Conservation (phyloP, 2,329 filamentous ascomycete genomes). For the Cercospora sp. region DNA sequence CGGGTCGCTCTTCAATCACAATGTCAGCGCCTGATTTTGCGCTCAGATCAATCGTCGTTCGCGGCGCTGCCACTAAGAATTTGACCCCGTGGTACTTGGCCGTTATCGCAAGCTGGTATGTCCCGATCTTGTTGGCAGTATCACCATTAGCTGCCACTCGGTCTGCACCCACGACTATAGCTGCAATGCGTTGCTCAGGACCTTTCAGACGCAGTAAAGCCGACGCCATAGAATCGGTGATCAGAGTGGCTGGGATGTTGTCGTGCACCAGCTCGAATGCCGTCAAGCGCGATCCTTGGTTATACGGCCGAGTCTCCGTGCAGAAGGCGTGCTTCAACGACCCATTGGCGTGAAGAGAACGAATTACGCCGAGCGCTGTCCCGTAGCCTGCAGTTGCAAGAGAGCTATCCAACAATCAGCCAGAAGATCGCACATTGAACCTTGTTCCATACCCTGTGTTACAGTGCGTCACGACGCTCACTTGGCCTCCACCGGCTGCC, state of each 20-base stretch:
- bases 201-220: conserved; percentile 71
- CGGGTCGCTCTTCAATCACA: conserved; percentile 82
- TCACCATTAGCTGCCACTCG: conserved; percentile 95
- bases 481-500: conserved; percentile 52
- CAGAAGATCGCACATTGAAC: conserved; percentile 29
- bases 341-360: conserved; percentile 68
- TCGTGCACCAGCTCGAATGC: conserved; percentile 97
- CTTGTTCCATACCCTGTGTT: conserved; percentile 72
- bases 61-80: conserved; percentile 91
- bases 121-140: conserved; percentile 98
- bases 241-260: conserved; percentile 81
- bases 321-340: conserved; percentile 84
- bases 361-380: conserved; percentile 90
- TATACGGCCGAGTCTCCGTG: conserved; percentile 95
- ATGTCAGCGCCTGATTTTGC: conserved; percentile 78
- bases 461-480: conserved; percentile 94
- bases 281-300: conserved; percentile 92
- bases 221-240: conserved; percentile 96
- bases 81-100: conserved; percentile 85
- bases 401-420: conserved; percentile 54
- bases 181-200: conserved; percentile 66
- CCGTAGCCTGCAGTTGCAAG: conserved; percentile 97
- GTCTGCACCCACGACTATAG: conserved; percentile 92
- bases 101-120: conserved; percentile 87
- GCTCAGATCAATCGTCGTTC: conserved; percentile 85